Conservation (phyloP, 805 yeast species). For the Pichia exigua region DNA sequence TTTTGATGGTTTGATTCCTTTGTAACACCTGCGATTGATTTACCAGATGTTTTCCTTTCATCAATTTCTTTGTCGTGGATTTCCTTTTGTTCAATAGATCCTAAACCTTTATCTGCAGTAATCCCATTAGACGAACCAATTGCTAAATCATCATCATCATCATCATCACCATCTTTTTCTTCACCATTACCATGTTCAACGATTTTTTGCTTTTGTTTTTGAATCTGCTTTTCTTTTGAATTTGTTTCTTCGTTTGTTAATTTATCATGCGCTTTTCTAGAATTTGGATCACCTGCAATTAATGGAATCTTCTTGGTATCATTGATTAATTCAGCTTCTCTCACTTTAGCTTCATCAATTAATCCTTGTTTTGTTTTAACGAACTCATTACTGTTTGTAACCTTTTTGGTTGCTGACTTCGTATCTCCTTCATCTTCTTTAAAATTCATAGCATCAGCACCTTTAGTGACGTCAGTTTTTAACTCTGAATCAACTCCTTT, state of each 20-base stretch:
- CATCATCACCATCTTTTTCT: neutral
- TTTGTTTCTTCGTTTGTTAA: neutral
- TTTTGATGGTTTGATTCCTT: neutral
- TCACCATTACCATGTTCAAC: neutral
- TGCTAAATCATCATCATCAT: neutral
- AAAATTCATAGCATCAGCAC: neutral
- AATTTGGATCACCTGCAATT: constrained; percentile 11
- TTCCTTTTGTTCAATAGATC: constrained; percentile 8
- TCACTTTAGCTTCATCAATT: constrained; percentile 36
- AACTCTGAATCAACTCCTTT: neutral
- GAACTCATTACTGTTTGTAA: constrained; percentile 21
- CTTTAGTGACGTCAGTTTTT: neutral
- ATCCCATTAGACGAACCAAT: constrained; percentile 1
- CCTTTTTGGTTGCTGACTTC: constrained; percentile 13
- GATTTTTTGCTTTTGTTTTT: neutral
- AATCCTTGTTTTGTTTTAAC: constrained; percentile 29
- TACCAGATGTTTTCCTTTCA: neutral
- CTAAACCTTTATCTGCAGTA: constrained; percentile 5
- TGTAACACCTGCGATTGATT: neutral
- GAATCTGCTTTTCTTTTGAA: neutral
- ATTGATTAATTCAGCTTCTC: constrained; percentile 27
- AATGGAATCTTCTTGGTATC: constrained; percentile 9
- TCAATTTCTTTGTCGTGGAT: neutral
- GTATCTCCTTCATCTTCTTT: neutral
- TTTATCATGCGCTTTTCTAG: constrained; percentile 11